phyloP scores from a whole-genome alignment of 2,329 filamentous ascomycete genomes.

The Trichoderma atrobrunneum region DNA sequence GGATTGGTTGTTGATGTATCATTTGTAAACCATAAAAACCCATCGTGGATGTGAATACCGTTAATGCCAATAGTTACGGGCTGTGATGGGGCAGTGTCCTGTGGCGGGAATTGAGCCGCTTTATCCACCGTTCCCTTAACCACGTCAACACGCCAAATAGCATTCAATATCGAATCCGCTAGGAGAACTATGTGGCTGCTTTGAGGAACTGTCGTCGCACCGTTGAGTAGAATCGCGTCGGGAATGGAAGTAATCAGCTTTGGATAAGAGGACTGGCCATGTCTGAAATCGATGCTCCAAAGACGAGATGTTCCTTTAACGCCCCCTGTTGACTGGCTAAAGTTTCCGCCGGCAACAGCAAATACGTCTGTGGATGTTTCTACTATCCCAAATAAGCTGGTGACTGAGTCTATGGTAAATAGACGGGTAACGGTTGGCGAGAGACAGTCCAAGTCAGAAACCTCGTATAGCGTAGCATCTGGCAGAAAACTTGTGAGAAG shows the following conservation, averaged over 20 bases:
- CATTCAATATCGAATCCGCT: background rate
- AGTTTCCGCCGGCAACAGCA: background rate
- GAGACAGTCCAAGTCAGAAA: background rate
- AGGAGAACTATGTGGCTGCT: background rate
- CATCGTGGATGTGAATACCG: background rate
- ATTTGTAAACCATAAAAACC: background rate
- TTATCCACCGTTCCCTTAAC: background rate
- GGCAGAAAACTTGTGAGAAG: background rate
- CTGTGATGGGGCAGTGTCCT: background rate
- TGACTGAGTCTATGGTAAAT: background rate
- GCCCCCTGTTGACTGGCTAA: background rate
- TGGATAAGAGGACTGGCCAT: background rate
- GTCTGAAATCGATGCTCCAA: background rate
- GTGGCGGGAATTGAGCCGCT: background rate
- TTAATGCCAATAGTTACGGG: background rate
- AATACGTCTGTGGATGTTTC: background rate
- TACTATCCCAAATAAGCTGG: background rate
- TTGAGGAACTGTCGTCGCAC: background rate
- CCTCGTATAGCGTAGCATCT: background rate
- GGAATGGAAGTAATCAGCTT: background rate
- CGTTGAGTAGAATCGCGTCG: background rate
- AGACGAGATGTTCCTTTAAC: background rate
- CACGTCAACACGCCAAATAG: background rate
- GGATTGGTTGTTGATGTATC: background rate
- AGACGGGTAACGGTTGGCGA: background rate